Evolutionary conservation across 148 eudicot species (phyloP).

Genomic region (Rhododendron simsii): DNA sequence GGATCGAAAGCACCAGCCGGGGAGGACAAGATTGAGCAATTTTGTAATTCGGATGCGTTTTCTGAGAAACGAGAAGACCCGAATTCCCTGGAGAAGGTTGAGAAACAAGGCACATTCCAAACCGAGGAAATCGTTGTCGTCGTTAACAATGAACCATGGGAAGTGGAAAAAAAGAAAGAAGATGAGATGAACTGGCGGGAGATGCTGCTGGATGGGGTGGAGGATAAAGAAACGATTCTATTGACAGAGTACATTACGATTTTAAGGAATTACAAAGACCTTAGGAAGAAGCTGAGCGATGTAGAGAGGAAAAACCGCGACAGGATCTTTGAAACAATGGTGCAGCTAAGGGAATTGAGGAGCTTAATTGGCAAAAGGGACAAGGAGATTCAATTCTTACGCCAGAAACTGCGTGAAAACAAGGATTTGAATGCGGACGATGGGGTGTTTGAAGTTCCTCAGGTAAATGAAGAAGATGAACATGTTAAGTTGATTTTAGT

Average conservation of each 20-base stretch:
- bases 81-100: neutral
- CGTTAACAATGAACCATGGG: constrained; percentile 5
- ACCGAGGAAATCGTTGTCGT: neutral
- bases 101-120: neutral
- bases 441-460: constrained; percentile 8
- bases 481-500: constrained; percentile 27
- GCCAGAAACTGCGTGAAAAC: constrained; percentile 30
- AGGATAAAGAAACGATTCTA: constrained; percentile 69
- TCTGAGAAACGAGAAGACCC: constrained; percentile 7
- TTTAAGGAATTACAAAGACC: constrained; percentile 62
- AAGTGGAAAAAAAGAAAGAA: constrained; percentile 21
- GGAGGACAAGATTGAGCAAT: constrained; percentile 11
- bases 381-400: constrained; percentile 48
- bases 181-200: constrained; percentile 63
- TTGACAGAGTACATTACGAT: constrained; percentile 65
- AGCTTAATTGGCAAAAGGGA: constrained; percentile 48
- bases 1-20: neutral
- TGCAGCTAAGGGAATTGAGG: constrained; percentile 47
- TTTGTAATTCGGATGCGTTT: neutral
- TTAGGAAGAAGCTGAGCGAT: constrained; percentile 59
- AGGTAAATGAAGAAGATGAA: constrained; percentile 26
- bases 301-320: constrained; percentile 51
- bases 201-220: constrained; percentile 54
- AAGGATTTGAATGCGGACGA: neutral
- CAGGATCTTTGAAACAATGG: constrained; percentile 30